Percentiles rank a stretch among this genome's conserved stretches.
Conservation (phyloP, 345 rosid species). For the Brassica cretica region DNA sequence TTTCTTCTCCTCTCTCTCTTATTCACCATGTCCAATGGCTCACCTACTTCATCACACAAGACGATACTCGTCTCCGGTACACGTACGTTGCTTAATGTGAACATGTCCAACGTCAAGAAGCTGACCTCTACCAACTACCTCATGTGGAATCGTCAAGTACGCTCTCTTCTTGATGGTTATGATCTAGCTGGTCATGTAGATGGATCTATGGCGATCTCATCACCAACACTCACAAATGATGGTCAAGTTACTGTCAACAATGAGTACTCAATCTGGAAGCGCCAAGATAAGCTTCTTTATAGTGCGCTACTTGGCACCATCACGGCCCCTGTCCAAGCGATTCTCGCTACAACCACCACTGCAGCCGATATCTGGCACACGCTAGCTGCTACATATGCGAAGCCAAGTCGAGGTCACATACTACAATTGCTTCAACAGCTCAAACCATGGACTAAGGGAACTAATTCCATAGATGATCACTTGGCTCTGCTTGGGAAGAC, state of each 20-base stretch:
- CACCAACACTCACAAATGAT: neutral
- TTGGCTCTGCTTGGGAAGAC: no score
- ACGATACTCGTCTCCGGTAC: neutral
- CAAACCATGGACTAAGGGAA: no score
- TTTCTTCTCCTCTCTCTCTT: neutral
- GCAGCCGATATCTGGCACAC: no score
- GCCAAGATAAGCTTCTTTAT: neutral
- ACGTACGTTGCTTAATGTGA: neutral
- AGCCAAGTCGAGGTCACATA: no score
- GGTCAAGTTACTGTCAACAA: neutral
- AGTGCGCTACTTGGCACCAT: neutral
- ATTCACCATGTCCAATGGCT: neutral
- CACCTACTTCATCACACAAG: neutral
- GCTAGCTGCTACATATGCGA: no score
- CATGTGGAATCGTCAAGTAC: neutral
- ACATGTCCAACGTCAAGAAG: neutral
- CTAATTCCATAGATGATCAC: no score
- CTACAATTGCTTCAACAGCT: no score
- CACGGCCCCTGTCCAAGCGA: neutral
- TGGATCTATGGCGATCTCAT: neutral
- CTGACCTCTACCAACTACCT: neutral
- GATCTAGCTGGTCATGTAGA: neutral
- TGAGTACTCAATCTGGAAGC: neutral
- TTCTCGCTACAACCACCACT: neutral
- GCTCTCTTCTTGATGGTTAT: neutral